These are phyloP conservation scores for Aspergillus indologenus DNA, from an alignment of 495 filamentous ascomycete species.

Conservation along the genomic window DNA sequence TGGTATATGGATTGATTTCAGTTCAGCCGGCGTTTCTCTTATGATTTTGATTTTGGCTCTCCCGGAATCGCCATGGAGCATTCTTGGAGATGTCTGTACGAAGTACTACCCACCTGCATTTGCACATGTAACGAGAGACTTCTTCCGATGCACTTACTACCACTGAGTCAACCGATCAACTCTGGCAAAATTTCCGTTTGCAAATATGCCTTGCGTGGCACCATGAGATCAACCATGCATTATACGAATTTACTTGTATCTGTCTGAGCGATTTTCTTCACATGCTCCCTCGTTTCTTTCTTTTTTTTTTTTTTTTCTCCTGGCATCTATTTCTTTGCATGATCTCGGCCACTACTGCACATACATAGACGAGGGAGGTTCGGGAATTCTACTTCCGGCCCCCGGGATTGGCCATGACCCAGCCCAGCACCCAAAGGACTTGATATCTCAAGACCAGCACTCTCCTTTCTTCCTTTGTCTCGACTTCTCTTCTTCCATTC, in stretches of 20 bases:
- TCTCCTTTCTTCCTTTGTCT: background rate
- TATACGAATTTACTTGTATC: constrained; percentile 11
- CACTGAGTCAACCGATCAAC: no score
- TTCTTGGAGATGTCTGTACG: background rate
- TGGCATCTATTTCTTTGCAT: no score
- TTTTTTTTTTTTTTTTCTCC: constrained; percentile 5
- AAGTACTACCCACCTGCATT: constrained; percentile 12
- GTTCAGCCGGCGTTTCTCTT: constrained; percentile 34
- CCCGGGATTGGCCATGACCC: no score
- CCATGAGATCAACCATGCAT: constrained; percentile 15
- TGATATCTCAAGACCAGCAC: background rate
- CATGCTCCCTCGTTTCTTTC: constrained; percentile 12
- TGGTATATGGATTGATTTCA: constrained; percentile 18
- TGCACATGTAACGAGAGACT: constrained; percentile 16
- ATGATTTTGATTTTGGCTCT: constrained; percentile 11
- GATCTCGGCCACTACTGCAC: no score
- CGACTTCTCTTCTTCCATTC: background rate
- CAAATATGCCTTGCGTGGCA: constrained; percentile 9
- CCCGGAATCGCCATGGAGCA: background rate
- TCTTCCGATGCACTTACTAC: no score
- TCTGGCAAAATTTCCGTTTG: no score
- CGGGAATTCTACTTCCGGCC: no score
- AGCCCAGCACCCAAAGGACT: background rate
- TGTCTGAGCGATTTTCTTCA: constrained; percentile 9
- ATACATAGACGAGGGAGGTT: no score